phyloP scores from a whole-genome alignment of 2,329 filamentous ascomycete genomes.

The Alternaria sp. region DNA sequence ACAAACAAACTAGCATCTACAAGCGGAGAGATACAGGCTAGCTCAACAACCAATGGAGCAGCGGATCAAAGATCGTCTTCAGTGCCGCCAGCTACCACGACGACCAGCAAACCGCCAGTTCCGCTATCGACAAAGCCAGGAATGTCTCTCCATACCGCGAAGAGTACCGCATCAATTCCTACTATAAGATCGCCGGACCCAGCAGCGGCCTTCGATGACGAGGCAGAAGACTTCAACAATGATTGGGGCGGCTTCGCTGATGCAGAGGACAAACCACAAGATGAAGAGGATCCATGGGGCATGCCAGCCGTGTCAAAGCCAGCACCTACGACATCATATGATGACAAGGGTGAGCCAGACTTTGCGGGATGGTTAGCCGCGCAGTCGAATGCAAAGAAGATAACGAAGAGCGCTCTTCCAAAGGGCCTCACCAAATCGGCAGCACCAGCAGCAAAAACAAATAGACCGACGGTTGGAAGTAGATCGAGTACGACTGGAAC shows the following conservation, averaged over 20 bases:
- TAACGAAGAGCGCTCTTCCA: conserved; percentile 72
- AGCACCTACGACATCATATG: conserved; percentile 65
- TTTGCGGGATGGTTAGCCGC: conserved; percentile 95
- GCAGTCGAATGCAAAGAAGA: conserved; percentile 77
- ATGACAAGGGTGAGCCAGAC: conserved; percentile 88
- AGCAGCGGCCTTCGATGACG: conserved; percentile 60
- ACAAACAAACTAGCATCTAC: conserved; percentile 90
- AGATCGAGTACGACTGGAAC: conserved; percentile 43
- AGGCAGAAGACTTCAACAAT: conserved; percentile 69
- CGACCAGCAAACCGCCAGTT: conserved; percentile 57
- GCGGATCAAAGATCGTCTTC: conserved; percentile 60
- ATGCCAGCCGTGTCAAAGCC: conserved; percentile 53
- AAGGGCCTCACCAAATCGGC: conserved; percentile 78
- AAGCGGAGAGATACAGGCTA: conserved; percentile 82
- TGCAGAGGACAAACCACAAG: conserved; percentile 58
- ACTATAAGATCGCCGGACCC: conserved; percentile 52
- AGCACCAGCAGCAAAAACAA: conserved; percentile 45
- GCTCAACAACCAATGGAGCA: conserved; percentile 42
- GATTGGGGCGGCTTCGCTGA: conserved; percentile 78
- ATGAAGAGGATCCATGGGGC: conserved; percentile 63
- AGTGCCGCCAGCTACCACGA: conserved; percentile 57
- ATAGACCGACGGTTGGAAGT: conserved; percentile 40
- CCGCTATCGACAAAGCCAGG: conserved; percentile 56
- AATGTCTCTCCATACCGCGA: conserved; percentile 42
- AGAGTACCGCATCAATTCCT: conserved; percentile 40